phyloP scores from a whole-genome alignment of 2,329 filamentous ascomycete species.

The Colletotrichum magnum region DNA sequence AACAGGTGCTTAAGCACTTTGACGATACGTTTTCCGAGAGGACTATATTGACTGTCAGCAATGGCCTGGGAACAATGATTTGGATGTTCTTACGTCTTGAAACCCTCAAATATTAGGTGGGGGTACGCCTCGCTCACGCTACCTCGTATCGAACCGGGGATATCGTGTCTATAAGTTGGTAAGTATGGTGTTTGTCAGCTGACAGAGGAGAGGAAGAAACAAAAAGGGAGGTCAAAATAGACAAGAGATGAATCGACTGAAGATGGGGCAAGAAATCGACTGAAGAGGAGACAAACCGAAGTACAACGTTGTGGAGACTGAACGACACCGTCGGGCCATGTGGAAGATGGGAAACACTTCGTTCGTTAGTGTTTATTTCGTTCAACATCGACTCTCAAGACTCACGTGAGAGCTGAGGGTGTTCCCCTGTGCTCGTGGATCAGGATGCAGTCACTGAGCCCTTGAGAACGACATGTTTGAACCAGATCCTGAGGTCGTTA shows the following conservation, averaged over 20 bases:
- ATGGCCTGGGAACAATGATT: neutral
- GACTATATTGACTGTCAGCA: neutral
- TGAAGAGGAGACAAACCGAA: slow-evolving; percentile 59
- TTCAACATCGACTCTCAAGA: neutral
- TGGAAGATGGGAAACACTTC: slow-evolving; percentile 82
- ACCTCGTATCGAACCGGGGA: slow-evolving; percentile 87
- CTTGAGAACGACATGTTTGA: slow-evolving; percentile 55
- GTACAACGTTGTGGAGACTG: slow-evolving; percentile 90
- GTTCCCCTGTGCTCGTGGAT: slow-evolving; percentile 88
- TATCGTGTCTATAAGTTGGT: slow-evolving; percentile 72
- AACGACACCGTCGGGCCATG: slow-evolving; percentile 90
- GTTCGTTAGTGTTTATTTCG: neutral
- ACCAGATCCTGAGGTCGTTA: slow-evolving; percentile 73
- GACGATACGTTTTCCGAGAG: slow-evolving; percentile 83
- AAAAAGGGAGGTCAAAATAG: too few species aligned
- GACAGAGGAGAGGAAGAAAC: too few species aligned
- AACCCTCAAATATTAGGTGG: slow-evolving; percentile 95
- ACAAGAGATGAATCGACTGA: too few species aligned
- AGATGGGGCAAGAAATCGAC: too few species aligned
- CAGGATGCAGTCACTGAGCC: too few species aligned
- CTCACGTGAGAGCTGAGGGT: slow-evolving; percentile 84
- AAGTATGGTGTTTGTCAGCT: too few species aligned
- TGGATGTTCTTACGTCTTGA: slow-evolving; percentile 59
- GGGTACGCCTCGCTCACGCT: slow-evolving; percentile 95
- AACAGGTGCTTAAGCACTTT: slow-evolving; percentile 96